Evolutionary conservation across 208 protist species (phyloP).

Genomic region (Crithidia sp.): DNA sequence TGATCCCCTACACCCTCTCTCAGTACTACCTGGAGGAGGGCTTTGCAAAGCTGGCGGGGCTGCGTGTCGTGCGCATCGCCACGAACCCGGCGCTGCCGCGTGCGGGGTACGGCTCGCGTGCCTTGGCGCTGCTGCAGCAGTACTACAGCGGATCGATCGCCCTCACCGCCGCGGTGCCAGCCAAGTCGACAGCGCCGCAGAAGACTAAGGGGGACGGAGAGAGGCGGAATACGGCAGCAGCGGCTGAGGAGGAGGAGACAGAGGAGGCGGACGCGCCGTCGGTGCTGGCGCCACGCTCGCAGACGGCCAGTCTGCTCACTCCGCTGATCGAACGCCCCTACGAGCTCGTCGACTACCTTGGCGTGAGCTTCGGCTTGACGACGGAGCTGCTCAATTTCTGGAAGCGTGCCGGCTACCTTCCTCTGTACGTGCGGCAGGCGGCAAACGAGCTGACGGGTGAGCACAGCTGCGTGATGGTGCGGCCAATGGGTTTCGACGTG

Average conservation of each 20-base stretch:
- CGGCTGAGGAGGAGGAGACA: constrained; percentile 21
- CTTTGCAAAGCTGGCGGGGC: constrained; percentile 95
- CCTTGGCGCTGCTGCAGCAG: constrained; percentile 90
- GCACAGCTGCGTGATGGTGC: constrained; percentile 99
- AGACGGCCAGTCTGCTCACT: constrained; percentile 84
- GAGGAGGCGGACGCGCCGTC: constrained; percentile 13
- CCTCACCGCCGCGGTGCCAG: constrained; percentile 33
- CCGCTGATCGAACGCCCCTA: constrained; percentile 87
- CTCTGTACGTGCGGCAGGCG: constrained; percentile 93
- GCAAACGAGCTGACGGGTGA: constrained; percentile 99
- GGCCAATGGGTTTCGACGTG: constrained; percentile 74
- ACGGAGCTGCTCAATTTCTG: constrained; percentile 97
- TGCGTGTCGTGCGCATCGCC: constrained; percentile 98
- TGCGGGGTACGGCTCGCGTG: constrained; percentile 97
- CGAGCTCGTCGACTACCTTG: constrained; percentile 97
- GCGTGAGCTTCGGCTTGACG: constrained; percentile 97
- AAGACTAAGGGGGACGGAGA: not conserved
- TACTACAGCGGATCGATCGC: constrained; percentile 96
- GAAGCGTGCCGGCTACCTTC: constrained; percentile 86
- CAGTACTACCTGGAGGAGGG: constrained; percentile 96
- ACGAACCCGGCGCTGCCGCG: constrained; percentile 97
- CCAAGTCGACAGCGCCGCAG: not conserved
- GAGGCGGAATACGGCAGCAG: not conserved
- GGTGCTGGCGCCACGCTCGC: constrained; percentile 39
- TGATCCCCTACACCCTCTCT: constrained; percentile 99